Base-by-base conservation (phyloP, 2,329 filamentous ascomycete genomes). In the Microascus cirrosus region DNA sequence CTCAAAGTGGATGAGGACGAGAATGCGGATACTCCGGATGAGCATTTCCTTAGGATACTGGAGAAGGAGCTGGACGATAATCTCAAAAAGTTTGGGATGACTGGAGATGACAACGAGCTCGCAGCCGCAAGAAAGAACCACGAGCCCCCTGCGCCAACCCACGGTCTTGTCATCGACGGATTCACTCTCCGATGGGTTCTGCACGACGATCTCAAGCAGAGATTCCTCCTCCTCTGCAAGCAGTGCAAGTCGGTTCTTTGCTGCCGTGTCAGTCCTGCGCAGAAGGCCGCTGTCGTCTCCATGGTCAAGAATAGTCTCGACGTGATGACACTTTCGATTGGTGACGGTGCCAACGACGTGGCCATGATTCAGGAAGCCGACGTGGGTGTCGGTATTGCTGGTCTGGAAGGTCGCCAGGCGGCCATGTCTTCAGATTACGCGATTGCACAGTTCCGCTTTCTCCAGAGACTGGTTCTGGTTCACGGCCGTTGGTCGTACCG, bases 281-380 rank as follows among this genome's bases (percentile, higher is more conserved):
- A 99, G 68, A 99, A 99, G 72, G 95, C 94, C 57, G 87, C 93
- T n/a, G 94, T 99, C 45, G 94, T 97, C 56, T 81, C 86, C 60
- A 90, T 99, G 85, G 95, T 99, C 62, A 96, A 96, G 77, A 86
- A 86, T 61, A 93, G 94, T 25, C 77, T 99, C 51, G 90, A 97
- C 69, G 92, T 97, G 67, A 95, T 99, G 85, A 96, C 94, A 1
- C 80, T 96, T 35, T 92, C 91, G 1, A 89, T 96, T 60, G 92
- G 92, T 60, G 92, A 96, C 66, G 92, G 92, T 67, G 92, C 92
- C 68, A 96, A 96, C 70, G 92, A 96, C 71, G 90, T 96, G 61
- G 91, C 92, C 63, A 96, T 96, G 92, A 96, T 96, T 65, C 92
- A 96, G 72, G 91, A 96, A 72, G 92, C 92, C 18, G 90, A 96